Evolutionary conservation across 495 filamentous ascomycete species (phyloP), one percentile per base, ranked within the genome.

Genomic region (Geopyxis carbonaria): DNA sequence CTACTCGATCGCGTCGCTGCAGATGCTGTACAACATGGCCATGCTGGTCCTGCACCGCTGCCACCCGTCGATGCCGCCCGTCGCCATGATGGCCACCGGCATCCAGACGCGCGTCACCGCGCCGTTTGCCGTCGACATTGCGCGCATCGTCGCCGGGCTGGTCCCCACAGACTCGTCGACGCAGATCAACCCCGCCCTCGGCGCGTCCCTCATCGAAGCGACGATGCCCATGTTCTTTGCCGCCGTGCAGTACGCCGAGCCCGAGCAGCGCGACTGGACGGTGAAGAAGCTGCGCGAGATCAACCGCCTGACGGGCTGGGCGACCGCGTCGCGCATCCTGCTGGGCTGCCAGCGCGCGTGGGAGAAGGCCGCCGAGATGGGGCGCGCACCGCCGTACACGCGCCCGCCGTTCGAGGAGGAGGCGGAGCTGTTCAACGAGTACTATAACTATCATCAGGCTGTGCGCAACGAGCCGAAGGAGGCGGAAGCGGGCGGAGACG

Each of bases 31-130:
- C 55, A 78, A 86, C 60, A 78, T 80, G 57, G 75, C 73, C 2
- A 66, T 81, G 20, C 84, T 97, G 34, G 61, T 87, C 32, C 67
- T 83, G 15, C 61, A 82, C 34, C 68, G 89, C 24, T 61, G 77
- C 0, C 84, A 93, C 45, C 89, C 89, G 0, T 71, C 67, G 2
- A 93, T 94, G 85, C 89, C 84, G 4, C 82, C 87, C 0, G 69
- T 82, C n/a, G 76, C 84, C 39, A 87, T 92, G 74, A 65, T 80
- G 28, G 81, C 86, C 4, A 78, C 80, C 0, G 75, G 72, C 8
- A 66, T 89, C 24, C 70, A 74, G 5, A 78, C 83, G 0, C 58
- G 60, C 2, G 66, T 74, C 34, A 93, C 89, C 2, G 70, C 67
- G 6, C 54, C 53, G 1, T 77, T 69, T 55, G 80, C 84, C 2